Evolutionary conservation across 371 early-diverging fungal species (phyloP), one percentile per base, ranked within the genome.

Genomic region (Syncephalis fuscata): DNA sequence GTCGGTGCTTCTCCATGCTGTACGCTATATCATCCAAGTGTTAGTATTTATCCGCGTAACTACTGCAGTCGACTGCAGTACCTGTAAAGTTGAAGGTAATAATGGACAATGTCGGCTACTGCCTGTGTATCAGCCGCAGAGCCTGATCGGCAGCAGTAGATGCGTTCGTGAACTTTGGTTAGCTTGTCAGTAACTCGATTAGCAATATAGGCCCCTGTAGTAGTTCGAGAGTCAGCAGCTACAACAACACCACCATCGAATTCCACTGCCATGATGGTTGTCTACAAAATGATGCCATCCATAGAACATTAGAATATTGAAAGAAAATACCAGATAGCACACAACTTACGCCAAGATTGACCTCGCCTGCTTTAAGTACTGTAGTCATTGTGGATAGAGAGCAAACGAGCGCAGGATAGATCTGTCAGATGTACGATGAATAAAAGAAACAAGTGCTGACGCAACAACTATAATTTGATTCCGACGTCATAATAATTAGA

Each of bases 101-200:
- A 90, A 52, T 83, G 83, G 11, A 97, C 88, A 62, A 94, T 88
- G 55, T 95, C 92, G 17, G 96, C 89, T 4, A 99, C 74, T 23
- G 91, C 96, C 71, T 99, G 99, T 27, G 99, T 99, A 69, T 99
- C 99, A 39, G 99, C 98, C 45, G 99, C 95, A 50, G 82, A 82
- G 48, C 99, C 99, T 11, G 88, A 88, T 58, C 97, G 82, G 68
- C 99, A 99, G 65, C 96, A 95, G 71, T 85, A 98, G 54, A 99
- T 92, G 46, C 70, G 75, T 55, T 98, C 97, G 56, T 92, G 86
- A 16, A 99, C 78, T 57, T 80, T 74, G n/a, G 98, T 97, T 52
- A 99, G 76, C 70, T 99, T 99, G 72, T 98, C 93, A 16, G 97
- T 98, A 41, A 97, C 92, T 59, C 99, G 75, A 68, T 92, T 95